Base-by-base conservation (phyloP, 257 asterid genomes). In the Avicennia marina region DNA sequence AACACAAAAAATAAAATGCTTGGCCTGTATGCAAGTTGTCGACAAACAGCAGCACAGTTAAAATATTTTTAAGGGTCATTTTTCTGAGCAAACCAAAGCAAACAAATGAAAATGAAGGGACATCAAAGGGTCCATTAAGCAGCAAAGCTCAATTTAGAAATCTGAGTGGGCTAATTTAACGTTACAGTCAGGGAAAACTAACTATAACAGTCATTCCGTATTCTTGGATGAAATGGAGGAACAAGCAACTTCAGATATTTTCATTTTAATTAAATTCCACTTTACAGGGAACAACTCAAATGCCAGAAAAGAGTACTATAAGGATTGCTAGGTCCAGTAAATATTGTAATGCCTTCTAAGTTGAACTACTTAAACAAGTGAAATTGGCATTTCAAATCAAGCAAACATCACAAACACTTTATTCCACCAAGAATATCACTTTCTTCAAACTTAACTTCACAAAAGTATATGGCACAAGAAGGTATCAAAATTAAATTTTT, bases 191-290 rank as follows among this genome's bases (percentile, higher is more conserved):
- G 44, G 53, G 33, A 22, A 11, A 15, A 58, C 53, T 29, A 19
- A 43, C 19, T 2, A 26, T 41, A 36, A n/a, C 1, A 19, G 16
- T 41, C 45, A 19, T 18, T 62, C 20, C 24, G 19, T 22, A 25
- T 29, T 45, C 61, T 41, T 21, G 42, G 43, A 27, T 53, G 25
- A 53, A 6, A 27, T 31, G 20, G 47, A 26, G 54, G 56, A 21
- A 21, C 4, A 18, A 42, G 22, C 40, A 53, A 34, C 29, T 15
- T 40, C 20, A 5, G 46, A 15, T 40, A 15, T 40, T 13, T 40
- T 40, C 46, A 13, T 21, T 5, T 21, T 29, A 25, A 32, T 13
- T 5, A 6, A 11, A 20, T 42, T 41, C 47, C 24, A 20, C 40
- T 2, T n/a, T n/a, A n/a, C n/a, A n/a, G n/a, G n/a, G n/a, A n/a